phyloP scores from a whole-genome alignment of 2,329 filamentous ascomycete species.

The Diaporthe caulivora region DNA sequence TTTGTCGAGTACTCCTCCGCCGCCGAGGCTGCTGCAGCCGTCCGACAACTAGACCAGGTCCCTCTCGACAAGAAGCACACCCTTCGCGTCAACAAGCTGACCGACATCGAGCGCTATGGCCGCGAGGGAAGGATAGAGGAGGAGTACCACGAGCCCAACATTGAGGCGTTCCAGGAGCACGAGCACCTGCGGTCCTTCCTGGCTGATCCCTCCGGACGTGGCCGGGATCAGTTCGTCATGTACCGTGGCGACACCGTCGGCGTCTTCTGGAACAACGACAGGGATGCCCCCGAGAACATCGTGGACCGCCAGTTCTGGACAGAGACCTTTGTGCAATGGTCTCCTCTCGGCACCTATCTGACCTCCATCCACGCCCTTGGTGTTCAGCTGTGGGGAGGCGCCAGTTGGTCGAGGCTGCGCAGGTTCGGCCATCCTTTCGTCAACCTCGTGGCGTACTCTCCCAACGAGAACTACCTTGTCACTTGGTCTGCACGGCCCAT shows the following conservation, averaged over 20 bases:
- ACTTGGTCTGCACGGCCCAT: constrained; percentile 98
- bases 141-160: constrained; percentile 84
- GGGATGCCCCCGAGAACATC: constrained; percentile 86
- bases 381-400: constrained; percentile 96
- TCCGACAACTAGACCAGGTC: constrained; percentile 86
- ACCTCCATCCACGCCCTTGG: constrained; percentile 96
- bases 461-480: constrained; percentile 90
- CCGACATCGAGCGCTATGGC: constrained; percentile 96
- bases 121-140: constrained; percentile 94
- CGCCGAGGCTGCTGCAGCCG: constrained; percentile 89
- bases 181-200: constrained; percentile 96
- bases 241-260: constrained; percentile 92
- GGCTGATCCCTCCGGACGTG: constrained; percentile 81
- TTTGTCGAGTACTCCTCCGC: constrained; percentile 97
- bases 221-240: constrained; percentile 95
- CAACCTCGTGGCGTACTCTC: constrained; percentile 96
- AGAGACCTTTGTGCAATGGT: constrained; percentile 98
- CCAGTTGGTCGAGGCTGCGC: constrained; percentile 89
- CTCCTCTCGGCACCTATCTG: constrained; percentile 91
- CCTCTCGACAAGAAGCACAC: constrained; percentile 98
- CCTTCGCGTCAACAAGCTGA: constrained; percentile 96
- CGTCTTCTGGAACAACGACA: constrained; percentile 99
- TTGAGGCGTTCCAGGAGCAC: constrained; percentile 89
- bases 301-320: constrained; percentile 98
- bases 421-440: constrained; percentile 96